Evolutionary conservation across 2,329 filamentous ascomycete species (phyloP).

Genomic region (Aspergillus versicolor): DNA sequence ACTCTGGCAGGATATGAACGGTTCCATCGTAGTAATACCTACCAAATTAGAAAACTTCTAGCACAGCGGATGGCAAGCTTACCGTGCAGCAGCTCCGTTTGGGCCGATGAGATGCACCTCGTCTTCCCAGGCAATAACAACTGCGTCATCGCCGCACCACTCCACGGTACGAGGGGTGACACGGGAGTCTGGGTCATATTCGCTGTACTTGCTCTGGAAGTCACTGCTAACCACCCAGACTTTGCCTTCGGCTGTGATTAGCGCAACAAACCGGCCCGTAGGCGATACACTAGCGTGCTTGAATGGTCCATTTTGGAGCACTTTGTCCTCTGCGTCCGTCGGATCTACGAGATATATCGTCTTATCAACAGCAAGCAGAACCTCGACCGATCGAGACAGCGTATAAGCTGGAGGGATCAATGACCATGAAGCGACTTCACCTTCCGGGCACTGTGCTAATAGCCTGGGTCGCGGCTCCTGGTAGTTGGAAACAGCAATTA

Average conservation of each 20-base stretch:
- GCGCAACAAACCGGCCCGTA: conserved; percentile 80
- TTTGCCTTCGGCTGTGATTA: conserved; percentile 82
- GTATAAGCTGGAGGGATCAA: conserved; percentile 86
- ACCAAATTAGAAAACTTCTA: conserved; percentile 23
- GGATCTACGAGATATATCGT: conserved; percentile 87
- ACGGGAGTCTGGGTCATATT: conserved; percentile 84
- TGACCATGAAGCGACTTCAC: conserved; percentile 82
- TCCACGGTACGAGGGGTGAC: conserved; percentile 84
- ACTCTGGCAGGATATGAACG: conserved; percentile 83
- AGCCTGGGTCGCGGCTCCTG: conserved; percentile 84
- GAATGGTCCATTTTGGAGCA: conserved; percentile 89
- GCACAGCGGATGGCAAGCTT: conserved; percentile 16
- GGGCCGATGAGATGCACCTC: conserved; percentile 93
- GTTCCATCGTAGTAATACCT: conserved; percentile 88
- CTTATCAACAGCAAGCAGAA: conserved; percentile 77
- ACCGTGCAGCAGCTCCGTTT: conserved; percentile 68
- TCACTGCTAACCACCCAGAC: conserved; percentile 94
- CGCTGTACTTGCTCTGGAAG: conserved; percentile 87
- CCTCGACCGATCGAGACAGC: conserved; percentile 88
- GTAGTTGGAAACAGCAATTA: conserved; percentile 86
- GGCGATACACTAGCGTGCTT: conserved; percentile 87
- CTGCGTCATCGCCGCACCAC: conserved; percentile 95
- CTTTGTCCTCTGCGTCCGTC: conserved; percentile 84
- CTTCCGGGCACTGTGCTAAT: conserved; percentile 73
- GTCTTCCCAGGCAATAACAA: conserved; percentile 94